phyloP scores from a whole-genome alignment of 768 basidiomycete genomes.

The Amanita jacksonii region DNA sequence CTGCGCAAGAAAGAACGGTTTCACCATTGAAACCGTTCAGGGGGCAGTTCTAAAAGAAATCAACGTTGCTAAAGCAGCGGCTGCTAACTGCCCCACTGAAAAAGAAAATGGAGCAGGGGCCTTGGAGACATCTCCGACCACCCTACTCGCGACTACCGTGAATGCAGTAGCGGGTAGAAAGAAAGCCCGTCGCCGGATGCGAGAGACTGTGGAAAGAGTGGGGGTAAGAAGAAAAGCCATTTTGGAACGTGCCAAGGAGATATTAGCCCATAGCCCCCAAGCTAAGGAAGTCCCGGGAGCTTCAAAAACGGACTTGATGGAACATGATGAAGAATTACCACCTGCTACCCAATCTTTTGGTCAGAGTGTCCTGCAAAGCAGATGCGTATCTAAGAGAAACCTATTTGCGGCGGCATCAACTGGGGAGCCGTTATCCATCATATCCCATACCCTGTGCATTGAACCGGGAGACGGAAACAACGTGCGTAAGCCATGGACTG shows the following conservation, averaged over 20 bases:
- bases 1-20: slow-evolving; percentile 54
- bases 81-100: neutral
- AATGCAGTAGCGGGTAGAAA: neutral
- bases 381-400: slow-evolving; percentile 6
- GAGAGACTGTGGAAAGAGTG: slow-evolving; percentile 37
- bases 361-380: slow-evolving; percentile 25
- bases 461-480: too few species aligned
- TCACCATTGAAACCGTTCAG: slow-evolving; percentile 46
- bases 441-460: too few species aligned
- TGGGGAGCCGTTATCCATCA: too few species aligned
- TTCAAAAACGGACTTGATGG: neutral
- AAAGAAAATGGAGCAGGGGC: neutral
- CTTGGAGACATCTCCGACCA: neutral
- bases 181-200: neutral
- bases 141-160: slow-evolving; percentile 2
- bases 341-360: slow-evolving; percentile 31
- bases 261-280: slow-evolving; percentile 19
- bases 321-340: slow-evolving; percentile 10
- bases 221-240: slow-evolving; percentile 36
- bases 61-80: slow-evolving; percentile 8
- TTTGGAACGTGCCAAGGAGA: slow-evolving; percentile 25
- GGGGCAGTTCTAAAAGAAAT: slow-evolving; percentile 44
- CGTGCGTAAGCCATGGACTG: too few species aligned
- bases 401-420: neutral
- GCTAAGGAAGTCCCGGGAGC: slow-evolving; percentile 4